Conservation (phyloP, 202 grass and related monocot genomes). For the Carex sylvatica region DNA sequence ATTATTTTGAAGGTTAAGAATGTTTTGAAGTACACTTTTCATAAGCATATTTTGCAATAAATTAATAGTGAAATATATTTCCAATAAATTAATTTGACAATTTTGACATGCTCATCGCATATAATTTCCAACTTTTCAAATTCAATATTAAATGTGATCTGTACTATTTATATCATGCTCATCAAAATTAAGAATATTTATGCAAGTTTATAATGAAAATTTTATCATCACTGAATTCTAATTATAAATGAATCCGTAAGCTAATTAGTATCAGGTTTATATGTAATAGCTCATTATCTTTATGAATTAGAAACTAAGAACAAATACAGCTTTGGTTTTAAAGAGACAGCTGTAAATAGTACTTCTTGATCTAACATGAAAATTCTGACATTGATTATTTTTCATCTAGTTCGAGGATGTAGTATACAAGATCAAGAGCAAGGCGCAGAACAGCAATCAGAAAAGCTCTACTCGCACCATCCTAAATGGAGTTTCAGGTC, state of each 20-base stretch:
- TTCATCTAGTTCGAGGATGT: slow-evolving; percentile 27
- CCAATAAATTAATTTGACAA: neutral
- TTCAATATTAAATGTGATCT: neutral
- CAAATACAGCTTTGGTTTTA: neutral
- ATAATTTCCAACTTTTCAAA: neutral
- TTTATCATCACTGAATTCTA: neutral
- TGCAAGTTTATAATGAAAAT: neutral
- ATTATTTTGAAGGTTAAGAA: too few species aligned
- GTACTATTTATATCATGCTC: neutral
- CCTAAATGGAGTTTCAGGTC: slow-evolving; percentile 29
- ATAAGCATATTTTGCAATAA: too few species aligned
- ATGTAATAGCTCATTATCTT: too few species aligned
- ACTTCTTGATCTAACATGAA: neutral
- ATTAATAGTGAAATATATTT: neutral
- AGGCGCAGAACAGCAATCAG: neutral
- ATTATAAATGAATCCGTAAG: neutral
- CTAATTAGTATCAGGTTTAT: too few species aligned
- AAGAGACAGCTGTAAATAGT: neutral
- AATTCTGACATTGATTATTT: neutral
- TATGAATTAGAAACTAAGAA: neutral
- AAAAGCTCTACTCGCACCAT: slow-evolving; percentile 25
- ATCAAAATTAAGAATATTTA: too few species aligned
- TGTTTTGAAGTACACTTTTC: too few species aligned
- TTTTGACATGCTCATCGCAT: neutral
- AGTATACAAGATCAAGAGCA: slow-evolving; percentile 30